Percentiles rank a stretch among this genome's conserved stretches.
Evolutionary conservation across 257 asterid genomes (phyloP).

Genomic region (Gentiana macrophylla): DNA sequence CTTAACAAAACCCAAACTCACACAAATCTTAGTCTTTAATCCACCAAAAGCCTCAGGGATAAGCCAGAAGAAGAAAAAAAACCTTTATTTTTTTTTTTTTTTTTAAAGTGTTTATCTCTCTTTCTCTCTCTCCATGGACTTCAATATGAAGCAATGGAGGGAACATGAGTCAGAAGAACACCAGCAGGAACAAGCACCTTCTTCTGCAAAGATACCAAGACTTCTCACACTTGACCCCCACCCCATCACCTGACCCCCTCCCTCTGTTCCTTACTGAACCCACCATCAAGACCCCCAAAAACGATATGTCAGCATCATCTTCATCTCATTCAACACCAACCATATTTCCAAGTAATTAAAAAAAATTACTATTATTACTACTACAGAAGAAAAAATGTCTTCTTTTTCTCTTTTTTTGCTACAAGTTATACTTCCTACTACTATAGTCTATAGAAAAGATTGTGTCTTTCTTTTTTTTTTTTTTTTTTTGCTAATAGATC

Average conservation of each 20-base stretch:
- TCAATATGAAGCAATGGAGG: slow-evolving; percentile 75
- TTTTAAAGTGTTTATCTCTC: slow-evolving; percentile 1
- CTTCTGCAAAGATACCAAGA: slow-evolving; percentile 48
- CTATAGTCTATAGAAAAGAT: slow-evolving; percentile 1
- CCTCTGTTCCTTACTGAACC: slow-evolving; percentile 67
- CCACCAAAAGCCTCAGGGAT: slow-evolving; percentile 3
- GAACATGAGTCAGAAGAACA: slow-evolving; percentile 22
- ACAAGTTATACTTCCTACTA: neutral
- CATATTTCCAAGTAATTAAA: slow-evolving; percentile 34
- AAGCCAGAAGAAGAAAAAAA: slow-evolving; percentile 1
- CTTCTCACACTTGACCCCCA: slow-evolving; percentile 22
- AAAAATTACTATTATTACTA: too few relatives aligned
- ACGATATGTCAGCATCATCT: slow-evolving; percentile 45
- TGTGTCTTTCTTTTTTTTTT: slow-evolving; percentile 3
- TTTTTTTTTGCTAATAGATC: neutral
- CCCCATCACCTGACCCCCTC: slow-evolving; percentile 22
- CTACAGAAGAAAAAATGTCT: neutral
- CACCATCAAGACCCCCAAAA: slow-evolving; percentile 27
- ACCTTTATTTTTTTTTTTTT: slow-evolving; percentile 1
- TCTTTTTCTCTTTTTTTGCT: slow-evolving; percentile 11
- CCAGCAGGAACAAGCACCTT: slow-evolving; percentile 15
- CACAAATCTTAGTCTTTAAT: slow-evolving; percentile 7
- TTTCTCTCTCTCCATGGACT: slow-evolving; percentile 45
- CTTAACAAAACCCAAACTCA: slow-evolving; percentile 8
- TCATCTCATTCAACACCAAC: slow-evolving; percentile 34